Evolutionary conservation across 192 early-diverging fungal genomes (phyloP).

Genomic region (Chytriomyces hyalinus): DNA sequence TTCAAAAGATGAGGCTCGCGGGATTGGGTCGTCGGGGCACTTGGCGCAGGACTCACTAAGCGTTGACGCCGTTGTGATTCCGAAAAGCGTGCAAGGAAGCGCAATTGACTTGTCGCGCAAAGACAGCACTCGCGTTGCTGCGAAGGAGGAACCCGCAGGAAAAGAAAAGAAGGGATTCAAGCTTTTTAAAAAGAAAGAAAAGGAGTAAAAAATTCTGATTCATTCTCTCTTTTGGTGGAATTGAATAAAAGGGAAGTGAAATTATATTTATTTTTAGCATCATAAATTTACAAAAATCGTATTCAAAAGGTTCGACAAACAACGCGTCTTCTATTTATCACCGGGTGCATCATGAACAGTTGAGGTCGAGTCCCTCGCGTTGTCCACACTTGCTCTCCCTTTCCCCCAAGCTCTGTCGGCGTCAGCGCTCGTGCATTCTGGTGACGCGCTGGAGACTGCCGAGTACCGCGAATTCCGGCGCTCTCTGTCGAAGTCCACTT

Average conservation of each 20-base stretch:
- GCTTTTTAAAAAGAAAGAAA: conserved; percentile 22
- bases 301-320: no score
- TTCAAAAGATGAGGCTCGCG: conserved; percentile 46
- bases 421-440: neutral
- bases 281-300: no score
- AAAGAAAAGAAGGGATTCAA: conserved; percentile 1
- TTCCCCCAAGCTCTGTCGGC: neutral
- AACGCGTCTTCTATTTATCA: no score
- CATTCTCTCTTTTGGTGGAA: neutral
- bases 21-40: neutral
- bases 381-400: no score
- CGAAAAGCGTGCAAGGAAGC: neutral
- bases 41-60: neutral
- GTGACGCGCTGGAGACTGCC: neutral
- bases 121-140: neutral
- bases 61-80: neutral
- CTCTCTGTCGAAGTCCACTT: neutral
- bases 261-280: no score
- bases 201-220: conserved; percentile 2
- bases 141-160: neutral
- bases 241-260: no score
- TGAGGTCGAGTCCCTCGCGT: no score
- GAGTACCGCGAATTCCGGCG: neutral
- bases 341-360: no score
- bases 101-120: neutral